Conservation (phyloP, 768 basidiomycete genomes). For the Crepidotus variabilis region DNA sequence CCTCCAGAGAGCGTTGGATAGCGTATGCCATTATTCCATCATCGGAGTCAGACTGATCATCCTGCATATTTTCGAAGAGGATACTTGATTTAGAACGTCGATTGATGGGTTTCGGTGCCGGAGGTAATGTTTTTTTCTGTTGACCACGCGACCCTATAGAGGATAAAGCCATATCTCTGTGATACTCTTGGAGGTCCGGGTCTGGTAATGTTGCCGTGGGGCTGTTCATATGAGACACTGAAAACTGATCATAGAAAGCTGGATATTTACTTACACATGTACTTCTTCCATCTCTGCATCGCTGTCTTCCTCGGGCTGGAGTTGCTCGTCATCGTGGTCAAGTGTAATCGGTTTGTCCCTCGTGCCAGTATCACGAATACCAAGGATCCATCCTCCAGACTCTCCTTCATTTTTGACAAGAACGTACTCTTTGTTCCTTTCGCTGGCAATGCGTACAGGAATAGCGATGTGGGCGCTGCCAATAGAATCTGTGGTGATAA, state of each 20-base stretch:
- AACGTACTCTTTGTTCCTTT: slow-evolving; percentile 93
- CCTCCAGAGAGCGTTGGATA: slow-evolving; percentile 19
- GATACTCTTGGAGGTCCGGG: slow-evolving; percentile 61
- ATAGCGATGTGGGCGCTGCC: slow-evolving; percentile 88
- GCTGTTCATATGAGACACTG: slow-evolving; percentile 17
- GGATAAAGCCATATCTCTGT: slow-evolving; percentile 55
- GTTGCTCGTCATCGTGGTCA: slow-evolving; percentile 52
- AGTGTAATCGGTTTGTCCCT: slow-evolving; percentile 82
- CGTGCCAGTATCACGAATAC: slow-evolving; percentile 80
- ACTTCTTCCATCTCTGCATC: slow-evolving; percentile 81
- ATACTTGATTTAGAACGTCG: slow-evolving; percentile 1
- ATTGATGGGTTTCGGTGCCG: not conserved
- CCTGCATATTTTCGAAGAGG: not conserved
- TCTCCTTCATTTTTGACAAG: slow-evolving; percentile 87
- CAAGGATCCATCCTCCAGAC: slow-evolving; percentile 92
- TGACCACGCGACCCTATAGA: slow-evolving; percentile 37
- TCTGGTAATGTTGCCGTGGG: slow-evolving; percentile 39
- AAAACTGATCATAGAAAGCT: not conserved
- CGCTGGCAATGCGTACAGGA: slow-evolving; percentile 91
- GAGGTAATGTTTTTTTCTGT: slow-evolving; percentile 21
- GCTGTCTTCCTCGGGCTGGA: slow-evolving; percentile 50
- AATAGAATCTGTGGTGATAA: slow-evolving; percentile 89
- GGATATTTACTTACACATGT: slow-evolving; percentile 46
- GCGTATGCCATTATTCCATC: slow-evolving; percentile 22
- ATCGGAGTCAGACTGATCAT: slow-evolving; percentile 21